Evolutionary conservation across 176 grass and related monocot genomes (phyloP).

Genomic region (Carex parvula): DNA sequence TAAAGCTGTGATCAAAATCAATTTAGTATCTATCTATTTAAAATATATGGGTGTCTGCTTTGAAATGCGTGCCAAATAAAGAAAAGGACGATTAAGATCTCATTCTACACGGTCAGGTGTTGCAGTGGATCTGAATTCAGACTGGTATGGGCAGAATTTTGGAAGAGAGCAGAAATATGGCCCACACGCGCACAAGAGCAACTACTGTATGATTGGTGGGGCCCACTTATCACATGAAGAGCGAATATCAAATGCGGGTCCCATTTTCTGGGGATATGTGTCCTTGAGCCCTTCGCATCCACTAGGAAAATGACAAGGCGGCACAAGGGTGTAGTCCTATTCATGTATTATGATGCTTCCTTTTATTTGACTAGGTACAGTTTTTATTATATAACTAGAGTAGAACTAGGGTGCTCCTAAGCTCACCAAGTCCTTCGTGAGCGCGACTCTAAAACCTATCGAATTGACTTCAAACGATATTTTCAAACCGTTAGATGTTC

Average conservation of each 20-base stretch:
- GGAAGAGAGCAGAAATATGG: constrained; percentile 7
- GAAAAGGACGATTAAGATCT: too few relatives aligned
- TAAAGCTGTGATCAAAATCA: too few relatives aligned
- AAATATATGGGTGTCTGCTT: too few relatives aligned
- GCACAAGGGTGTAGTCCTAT: background rate
- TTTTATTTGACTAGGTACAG: constrained; percentile 6
- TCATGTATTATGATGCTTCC: background rate
- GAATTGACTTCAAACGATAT: too few relatives aligned
- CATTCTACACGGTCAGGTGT: too few relatives aligned
- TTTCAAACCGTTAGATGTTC: too few relatives aligned
- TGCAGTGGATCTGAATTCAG: too few relatives aligned
- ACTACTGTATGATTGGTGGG: background rate
- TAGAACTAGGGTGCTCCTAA: too few relatives aligned
- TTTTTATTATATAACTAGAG: background rate
- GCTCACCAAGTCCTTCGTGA: too few relatives aligned
- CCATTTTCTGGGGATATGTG: background rate
- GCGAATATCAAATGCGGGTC: constrained; percentile 18
- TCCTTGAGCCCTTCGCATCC: background rate
- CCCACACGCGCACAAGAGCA: background rate
- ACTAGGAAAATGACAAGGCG: background rate
- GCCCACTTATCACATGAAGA: constrained; percentile 16
- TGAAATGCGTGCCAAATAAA: too few relatives aligned
- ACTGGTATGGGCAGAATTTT: background rate
- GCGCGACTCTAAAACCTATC: too few relatives aligned
- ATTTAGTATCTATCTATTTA: too few relatives aligned